Percentiles rank a stretch among this genome's conserved stretches.
Conservation (phyloP, 2,329 filamentous ascomycete genomes). For the Cordyceps fumosorosea region DNA sequence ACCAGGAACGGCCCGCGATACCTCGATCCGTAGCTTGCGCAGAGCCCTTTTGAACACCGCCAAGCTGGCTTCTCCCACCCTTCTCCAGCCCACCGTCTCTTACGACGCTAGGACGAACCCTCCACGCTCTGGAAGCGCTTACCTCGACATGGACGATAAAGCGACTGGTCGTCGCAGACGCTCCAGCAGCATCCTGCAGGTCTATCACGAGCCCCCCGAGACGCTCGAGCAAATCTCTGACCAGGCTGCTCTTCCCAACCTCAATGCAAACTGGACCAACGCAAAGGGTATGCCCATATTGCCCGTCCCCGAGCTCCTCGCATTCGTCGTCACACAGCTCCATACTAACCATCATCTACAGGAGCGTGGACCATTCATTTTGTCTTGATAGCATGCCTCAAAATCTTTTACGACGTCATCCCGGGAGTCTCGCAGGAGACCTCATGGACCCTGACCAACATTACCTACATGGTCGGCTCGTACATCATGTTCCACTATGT, state of each 20-base stretch:
- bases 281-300: constrained; percentile 71
- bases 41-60: constrained; percentile 58
- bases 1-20: neutral
- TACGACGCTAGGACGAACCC: constrained; percentile 77
- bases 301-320: neutral
- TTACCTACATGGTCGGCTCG: constrained; percentile 97
- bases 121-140: constrained; percentile 52
- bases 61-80: constrained; percentile 89
- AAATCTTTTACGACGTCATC: constrained; percentile 95
- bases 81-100: constrained; percentile 83
- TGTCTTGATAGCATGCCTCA: constrained; percentile 82
- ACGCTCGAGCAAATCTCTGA: constrained; percentile 97
- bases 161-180: constrained; percentile 75
- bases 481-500: constrained; percentile 99
- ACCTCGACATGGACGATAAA: constrained; percentile 53
- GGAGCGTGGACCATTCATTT: constrained; percentile 98
- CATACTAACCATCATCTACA: constrained; percentile 31
- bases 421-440: constrained; percentile 96
- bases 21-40: neutral
- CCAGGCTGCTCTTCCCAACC: constrained; percentile 86
- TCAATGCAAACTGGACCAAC: constrained; percentile 99
- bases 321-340: neutral
- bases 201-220: constrained; percentile 95
- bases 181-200: constrained; percentile 85
- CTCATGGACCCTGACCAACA: constrained; percentile 97